phyloP scores from a whole-genome alignment of 2,329 filamentous ascomycete genomes.

The Stagonosporopsis tanaceti region DNA sequence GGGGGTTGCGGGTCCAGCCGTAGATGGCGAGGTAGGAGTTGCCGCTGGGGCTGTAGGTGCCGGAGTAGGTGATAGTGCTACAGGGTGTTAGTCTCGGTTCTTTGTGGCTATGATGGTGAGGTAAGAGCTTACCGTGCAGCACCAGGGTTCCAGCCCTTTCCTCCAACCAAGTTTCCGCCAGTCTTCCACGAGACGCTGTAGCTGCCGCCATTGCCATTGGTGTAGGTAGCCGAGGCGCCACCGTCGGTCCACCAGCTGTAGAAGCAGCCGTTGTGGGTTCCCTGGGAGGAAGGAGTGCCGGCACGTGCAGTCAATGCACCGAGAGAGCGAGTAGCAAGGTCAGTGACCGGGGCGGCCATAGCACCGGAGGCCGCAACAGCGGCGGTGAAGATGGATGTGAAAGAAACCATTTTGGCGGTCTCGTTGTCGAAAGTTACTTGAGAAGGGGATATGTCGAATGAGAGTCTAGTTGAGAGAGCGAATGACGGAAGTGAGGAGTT shows the following conservation, averaged over 20 bases:
- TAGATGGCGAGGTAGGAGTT: slow-evolving; percentile 63
- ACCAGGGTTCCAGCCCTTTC: slow-evolving; percentile 67
- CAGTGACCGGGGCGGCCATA: slow-evolving; percentile 40
- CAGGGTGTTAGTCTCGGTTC: slow-evolving; percentile 3
- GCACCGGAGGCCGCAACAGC: slow-evolving; percentile 35
- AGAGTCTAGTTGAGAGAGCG: slow-evolving; percentile 19
- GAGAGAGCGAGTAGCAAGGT: slow-evolving; percentile 49
- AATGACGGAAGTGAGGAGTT: slow-evolving; percentile 24
- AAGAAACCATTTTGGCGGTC: slow-evolving; percentile 38
- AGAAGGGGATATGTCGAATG: slow-evolving; percentile 8
- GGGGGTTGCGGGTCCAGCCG: slow-evolving; percentile 64
- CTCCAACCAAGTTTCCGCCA: slow-evolving; percentile 64
- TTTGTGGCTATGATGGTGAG: neutral
- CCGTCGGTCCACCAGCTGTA: slow-evolving; percentile 69
- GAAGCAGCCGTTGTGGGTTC: slow-evolving; percentile 66
- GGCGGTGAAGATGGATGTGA: slow-evolving; percentile 38
- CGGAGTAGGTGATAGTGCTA: slow-evolving; percentile 47
- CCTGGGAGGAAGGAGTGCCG: slow-evolving; percentile 58
- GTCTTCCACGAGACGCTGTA: slow-evolving; percentile 61
- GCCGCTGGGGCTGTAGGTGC: slow-evolving; percentile 44
- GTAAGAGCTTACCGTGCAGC: slow-evolving; percentile 54
- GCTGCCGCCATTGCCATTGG: slow-evolving; percentile 60
- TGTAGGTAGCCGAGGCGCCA: slow-evolving; percentile 61
- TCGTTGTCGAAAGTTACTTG: slow-evolving; percentile 12
- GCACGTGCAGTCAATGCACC: slow-evolving; percentile 39